phyloP scores from a whole-genome alignment of 2,329 filamentous ascomycete genomes.

The Teratosphaeria nubilosa region DNA sequence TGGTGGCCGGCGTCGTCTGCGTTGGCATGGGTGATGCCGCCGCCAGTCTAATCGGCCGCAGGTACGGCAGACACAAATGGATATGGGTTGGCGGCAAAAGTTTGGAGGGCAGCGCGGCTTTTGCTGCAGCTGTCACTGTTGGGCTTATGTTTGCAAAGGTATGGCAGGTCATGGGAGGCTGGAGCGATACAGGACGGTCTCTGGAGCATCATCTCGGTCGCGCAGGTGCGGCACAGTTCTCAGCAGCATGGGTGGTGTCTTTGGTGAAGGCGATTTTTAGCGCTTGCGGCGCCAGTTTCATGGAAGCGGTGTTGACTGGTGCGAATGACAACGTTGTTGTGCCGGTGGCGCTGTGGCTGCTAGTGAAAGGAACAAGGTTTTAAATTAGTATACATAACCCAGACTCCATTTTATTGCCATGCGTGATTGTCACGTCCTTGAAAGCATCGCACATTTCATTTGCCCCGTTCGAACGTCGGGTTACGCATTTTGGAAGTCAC shows the following conservation, averaged over 20 bases:
- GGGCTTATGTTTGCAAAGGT: conserved; percentile 60
- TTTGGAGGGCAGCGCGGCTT: conserved; percentile 74
- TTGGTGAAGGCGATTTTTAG: conserved; percentile 58
- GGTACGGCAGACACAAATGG: conserved; percentile 85
- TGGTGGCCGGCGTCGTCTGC: conserved; percentile 87
- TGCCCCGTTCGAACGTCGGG: not conserved
- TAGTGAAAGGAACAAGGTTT: conserved; percentile 69
- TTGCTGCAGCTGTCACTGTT: conserved; percentile 65
- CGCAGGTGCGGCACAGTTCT: conserved; percentile 1
- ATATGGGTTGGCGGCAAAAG: conserved; percentile 95
- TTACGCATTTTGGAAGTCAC: not conserved
- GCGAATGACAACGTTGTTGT: conserved; percentile 98
- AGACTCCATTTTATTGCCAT: no score
- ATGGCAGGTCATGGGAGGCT: conserved; percentile 71
- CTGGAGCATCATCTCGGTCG: conserved; percentile 4
- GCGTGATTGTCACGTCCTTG: not conserved
- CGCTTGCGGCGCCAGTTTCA: conserved; percentile 72
- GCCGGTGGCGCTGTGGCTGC: conserved; percentile 82
- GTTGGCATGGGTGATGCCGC: conserved; percentile 93
- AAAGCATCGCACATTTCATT: not conserved
- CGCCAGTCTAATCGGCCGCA: conserved; percentile 76
- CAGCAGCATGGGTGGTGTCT: conserved; percentile 18
- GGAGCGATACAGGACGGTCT: conserved; percentile 33
- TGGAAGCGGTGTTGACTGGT: conserved; percentile 88
- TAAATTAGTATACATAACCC: conserved; percentile 20